Conservation (phyloP, 2,329 filamentous ascomycete species). For the Ceratocystis harringtonii region DNA sequence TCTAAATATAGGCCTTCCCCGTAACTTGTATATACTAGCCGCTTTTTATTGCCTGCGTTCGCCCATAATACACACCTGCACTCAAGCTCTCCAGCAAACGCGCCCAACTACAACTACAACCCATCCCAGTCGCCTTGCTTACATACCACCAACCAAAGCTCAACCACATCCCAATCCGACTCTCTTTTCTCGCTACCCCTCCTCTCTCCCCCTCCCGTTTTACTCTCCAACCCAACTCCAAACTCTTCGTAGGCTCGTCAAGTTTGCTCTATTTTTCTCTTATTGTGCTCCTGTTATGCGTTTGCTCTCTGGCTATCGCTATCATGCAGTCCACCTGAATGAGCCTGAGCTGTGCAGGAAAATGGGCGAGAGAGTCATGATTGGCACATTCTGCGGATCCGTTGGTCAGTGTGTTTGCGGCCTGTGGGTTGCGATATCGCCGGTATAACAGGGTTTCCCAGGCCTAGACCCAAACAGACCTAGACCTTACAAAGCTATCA, state of each 20-base stretch:
- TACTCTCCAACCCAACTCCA: neutral
- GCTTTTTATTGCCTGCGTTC: too few relatives aligned
- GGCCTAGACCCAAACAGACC: neutral
- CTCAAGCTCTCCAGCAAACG: neutral
- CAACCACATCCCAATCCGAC: neutral
- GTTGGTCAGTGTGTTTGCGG: neutral
- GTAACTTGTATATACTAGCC: too few relatives aligned
- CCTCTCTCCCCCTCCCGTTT: neutral
- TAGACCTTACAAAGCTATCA: neutral
- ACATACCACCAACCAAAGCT: neutral
- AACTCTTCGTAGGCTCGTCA: neutral
- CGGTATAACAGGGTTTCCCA: neutral
- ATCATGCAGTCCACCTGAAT: neutral
- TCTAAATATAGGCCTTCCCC: neutral
- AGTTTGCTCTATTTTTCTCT: neutral
- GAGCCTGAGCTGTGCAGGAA: neutral
- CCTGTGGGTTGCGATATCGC: neutral
- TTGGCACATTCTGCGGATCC: constrained; percentile 4
- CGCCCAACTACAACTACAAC: too few relatives aligned
- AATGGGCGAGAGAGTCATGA: neutral
- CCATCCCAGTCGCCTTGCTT: neutral
- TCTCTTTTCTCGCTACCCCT: neutral
- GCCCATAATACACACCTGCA: neutral
- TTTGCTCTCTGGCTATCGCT: neutral
- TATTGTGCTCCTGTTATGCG: neutral